Evolutionary conservation across 2,329 filamentous ascomycete genomes (phyloP).

Genomic region (Zasmidium citrigriseum): DNA sequence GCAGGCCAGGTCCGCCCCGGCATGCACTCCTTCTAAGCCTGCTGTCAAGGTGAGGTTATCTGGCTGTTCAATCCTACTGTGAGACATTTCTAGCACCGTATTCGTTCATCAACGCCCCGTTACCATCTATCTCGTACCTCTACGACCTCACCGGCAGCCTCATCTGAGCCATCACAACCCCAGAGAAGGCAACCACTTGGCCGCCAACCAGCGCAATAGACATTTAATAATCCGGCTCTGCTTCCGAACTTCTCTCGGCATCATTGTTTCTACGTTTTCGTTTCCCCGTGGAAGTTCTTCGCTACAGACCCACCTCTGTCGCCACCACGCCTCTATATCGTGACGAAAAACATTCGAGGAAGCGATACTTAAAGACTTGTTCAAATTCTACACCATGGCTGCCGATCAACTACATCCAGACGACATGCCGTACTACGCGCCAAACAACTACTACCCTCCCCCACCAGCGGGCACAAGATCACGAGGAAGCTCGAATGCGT

Average conservation of each 20-base stretch:
- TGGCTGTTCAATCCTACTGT: neutral
- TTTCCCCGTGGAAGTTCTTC: conserved; percentile 1
- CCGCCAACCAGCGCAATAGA: neutral
- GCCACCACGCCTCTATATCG: neutral
- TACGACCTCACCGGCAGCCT: neutral
- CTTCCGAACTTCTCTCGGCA: neutral
- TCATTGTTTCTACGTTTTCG: neutral
- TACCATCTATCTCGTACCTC: neutral
- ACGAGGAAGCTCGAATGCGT: conserved; percentile 7
- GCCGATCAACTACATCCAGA: neutral
- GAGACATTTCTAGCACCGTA: neutral
- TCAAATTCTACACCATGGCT: neutral
- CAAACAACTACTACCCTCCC: neutral
- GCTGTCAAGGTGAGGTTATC: neutral
- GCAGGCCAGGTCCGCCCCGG: neutral
- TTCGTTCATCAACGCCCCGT: neutral
- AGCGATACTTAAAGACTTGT: neutral
- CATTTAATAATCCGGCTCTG: neutral
- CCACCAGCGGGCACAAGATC: neutral
- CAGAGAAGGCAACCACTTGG: neutral
- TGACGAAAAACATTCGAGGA: neutral
- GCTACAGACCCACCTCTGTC: neutral
- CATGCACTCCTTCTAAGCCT: neutral
- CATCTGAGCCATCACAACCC: neutral
- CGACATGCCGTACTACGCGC: neutral